Evolutionary conservation across 2,329 filamentous ascomycete genomes (phyloP), one percentile per base, ranked within the genome.

Genomic region (Ambrosiella beaveri): DNA sequence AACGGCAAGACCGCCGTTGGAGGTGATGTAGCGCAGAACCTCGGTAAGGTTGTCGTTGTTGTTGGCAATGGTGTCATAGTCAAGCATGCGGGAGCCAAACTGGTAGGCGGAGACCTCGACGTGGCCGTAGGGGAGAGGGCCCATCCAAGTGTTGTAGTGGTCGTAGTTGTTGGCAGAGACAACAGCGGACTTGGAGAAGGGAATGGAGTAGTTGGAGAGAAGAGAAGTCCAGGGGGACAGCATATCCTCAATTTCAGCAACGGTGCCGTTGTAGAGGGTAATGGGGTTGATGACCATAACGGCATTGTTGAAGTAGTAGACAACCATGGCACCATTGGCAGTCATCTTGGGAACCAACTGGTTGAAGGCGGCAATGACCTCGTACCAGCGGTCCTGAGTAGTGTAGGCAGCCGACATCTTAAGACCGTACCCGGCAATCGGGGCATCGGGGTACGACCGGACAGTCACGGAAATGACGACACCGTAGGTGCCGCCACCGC

Each of bases 401-500:
- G 62, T 62, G 57, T 15, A 65, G 65, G 57, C 59, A 12, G 66
- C 65, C 17, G 65, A 65, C 61, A 79, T 75, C 0, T 66, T 68
- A 7, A 80, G 64, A 3, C 69, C 72, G 1, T 73, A 70, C 1
- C 72, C 76, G 1, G 71, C 69, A 2, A 74, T 69, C 0, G 66
- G 65, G 6, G 65, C 65, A 58, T 75, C 72, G 0, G 70, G 67
- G 64, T 80, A 71, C 1, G 74, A 71, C 61, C 75, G 76, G 45
- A 75, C 69, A 0, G 76, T 82, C 65, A 82, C 70, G 1, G 75
- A 77, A 13, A 73, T 66, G 1, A 83, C 77, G 1, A 82, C 70
- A 1, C 71, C 80, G 62, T 76, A 84, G 37, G 73, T 82, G 13
- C 79, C 78, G 8, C 74, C 76, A 1, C 81, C 80, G 0, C 81